A percentile compares a stretch with the other conserved stretches of the same genome.
phyloP scores from a whole-genome alignment of 495 filamentous ascomycete species.

The Paragyromitra xinjiangensis region DNA sequence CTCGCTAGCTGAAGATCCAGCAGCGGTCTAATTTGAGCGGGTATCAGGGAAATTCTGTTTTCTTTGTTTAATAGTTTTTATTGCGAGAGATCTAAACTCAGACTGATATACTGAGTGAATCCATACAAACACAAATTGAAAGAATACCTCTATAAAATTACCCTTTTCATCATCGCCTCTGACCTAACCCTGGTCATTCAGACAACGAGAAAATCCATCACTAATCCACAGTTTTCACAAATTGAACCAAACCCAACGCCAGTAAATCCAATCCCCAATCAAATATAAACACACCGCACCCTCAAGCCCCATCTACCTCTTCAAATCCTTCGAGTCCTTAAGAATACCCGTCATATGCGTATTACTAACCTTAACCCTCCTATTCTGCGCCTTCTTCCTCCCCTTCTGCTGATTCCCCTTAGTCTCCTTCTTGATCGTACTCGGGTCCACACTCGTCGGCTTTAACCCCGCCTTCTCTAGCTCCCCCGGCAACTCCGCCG shows the following conservation, averaged over 20 bases:
- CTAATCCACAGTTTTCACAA: background rate
- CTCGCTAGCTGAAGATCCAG: background rate
- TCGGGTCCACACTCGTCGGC: slow-evolving; percentile 77
- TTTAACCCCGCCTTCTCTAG: slow-evolving; percentile 76
- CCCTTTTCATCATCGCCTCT: background rate
- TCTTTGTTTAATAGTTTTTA: background rate
- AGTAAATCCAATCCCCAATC: slow-evolving; percentile 9
- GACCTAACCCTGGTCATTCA: background rate
- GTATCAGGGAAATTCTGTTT: background rate
- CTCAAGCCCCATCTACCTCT: slow-evolving; percentile 66
- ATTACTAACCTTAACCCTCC: slow-evolving; percentile 87
- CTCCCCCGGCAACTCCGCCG: slow-evolving; percentile 77
- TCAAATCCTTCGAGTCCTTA: slow-evolving; percentile 69
- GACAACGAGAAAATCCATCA: background rate
- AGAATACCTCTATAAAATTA: slow-evolving; percentile 21
- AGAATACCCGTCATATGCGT: slow-evolving; percentile 89
- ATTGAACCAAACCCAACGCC: slow-evolving; percentile 24
- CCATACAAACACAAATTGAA: background rate
- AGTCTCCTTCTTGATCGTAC: slow-evolving; percentile 69
- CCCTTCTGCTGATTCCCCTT: slow-evolving; percentile 73
- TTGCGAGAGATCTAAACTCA: background rate
- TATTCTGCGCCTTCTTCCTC: slow-evolving; percentile 72
- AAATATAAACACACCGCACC: background rate
- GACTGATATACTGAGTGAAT: background rate
- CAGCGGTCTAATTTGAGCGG: background rate